Conservation (phyloP, 345 rosid genomes). For the Melaleuca quinquenervia region DNA sequence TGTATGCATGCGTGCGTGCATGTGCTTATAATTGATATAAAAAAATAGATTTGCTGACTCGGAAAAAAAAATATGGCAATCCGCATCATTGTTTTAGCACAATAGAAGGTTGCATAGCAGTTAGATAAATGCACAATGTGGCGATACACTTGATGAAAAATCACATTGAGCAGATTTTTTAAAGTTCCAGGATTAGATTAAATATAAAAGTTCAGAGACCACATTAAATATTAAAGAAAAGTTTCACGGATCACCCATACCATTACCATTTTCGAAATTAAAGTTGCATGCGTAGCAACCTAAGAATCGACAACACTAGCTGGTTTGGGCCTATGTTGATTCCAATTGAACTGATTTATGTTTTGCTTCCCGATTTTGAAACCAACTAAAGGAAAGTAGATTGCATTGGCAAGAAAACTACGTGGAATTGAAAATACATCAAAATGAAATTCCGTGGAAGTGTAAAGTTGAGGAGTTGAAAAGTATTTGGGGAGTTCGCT, state of each 20-base stretch:
- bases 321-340: not conserved
- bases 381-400: not conserved
- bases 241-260: not conserved
- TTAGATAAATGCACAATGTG: not conserved
- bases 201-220: no score
- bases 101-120: no score
- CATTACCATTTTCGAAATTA: not conserved
- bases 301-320: not conserved
- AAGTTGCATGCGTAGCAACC: not conserved
- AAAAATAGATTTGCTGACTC: not conserved
- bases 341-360: not conserved
- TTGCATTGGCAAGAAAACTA: not conserved
- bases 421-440: not conserved
- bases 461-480: not conserved
- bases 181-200: no score
- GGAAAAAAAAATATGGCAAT: not conserved
- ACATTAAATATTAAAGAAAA: no score
- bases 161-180: not conserved
- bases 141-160: no score
- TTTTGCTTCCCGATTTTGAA: not conserved
- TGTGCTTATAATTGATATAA: no score
- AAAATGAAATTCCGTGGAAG: not conserved
- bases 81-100: not conserved
- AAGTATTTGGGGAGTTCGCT: no score
- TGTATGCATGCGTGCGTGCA: no score